Conservation (phyloP, 192 early-diverging fungal species). For the Coemansia sp. region DNA sequence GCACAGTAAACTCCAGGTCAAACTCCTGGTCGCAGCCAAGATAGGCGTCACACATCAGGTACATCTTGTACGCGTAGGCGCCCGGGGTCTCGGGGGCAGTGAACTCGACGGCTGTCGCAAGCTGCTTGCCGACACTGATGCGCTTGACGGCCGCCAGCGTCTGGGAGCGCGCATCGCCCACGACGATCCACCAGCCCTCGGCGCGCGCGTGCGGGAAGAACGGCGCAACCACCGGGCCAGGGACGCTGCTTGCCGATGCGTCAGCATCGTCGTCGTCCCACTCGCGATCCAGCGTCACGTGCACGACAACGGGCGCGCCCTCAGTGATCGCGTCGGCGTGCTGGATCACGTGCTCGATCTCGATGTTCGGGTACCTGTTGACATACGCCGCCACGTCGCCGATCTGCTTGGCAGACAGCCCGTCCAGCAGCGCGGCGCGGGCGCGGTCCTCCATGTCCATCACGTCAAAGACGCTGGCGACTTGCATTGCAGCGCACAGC, state of each 20-base stretch:
- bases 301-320: constrained; percentile 68
- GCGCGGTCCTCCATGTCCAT: constrained; percentile 92
- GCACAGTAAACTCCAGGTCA: constrained; percentile 66
- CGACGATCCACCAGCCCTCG: constrained; percentile 98
- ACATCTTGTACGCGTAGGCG: constrained; percentile 70
- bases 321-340: constrained; percentile 64
- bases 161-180: constrained; percentile 80
- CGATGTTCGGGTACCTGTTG: constrained; percentile 93
- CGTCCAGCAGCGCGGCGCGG: constrained; percentile 63
- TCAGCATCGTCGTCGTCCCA: constrained; percentile 65
- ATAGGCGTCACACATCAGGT: constrained; percentile 93
- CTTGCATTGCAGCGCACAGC: constrained; percentile 29
- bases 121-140: constrained; percentile 65
- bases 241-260: constrained; percentile 39
- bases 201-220: constrained; percentile 88
- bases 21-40: constrained; percentile 96
- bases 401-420: constrained; percentile 60
- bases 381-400: constrained; percentile 82
- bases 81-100: constrained; percentile 67
- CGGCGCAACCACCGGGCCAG: constrained; percentile 86
- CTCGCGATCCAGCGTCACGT: constrained; percentile 81
- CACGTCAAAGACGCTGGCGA: constrained; percentile 90
- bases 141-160: constrained; percentile 88
- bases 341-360: constrained; percentile 72
- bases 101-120: constrained; percentile 81